Conservation (phyloP, 2,329 filamentous ascomycete species). For the Ophidiomyces ophidiicola region DNA sequence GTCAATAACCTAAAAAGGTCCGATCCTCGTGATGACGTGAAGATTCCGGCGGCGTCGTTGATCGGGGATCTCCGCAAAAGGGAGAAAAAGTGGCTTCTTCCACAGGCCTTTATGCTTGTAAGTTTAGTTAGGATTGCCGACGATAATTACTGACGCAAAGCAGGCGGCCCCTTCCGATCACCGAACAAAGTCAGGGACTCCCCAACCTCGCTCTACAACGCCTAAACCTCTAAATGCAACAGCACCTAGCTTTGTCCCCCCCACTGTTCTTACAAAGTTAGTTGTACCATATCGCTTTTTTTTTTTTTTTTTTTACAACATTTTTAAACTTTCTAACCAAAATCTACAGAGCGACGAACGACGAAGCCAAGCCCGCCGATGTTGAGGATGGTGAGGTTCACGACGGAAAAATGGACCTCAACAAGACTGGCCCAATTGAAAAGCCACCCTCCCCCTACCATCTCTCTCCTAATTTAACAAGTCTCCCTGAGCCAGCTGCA, state of each 20-base stretch:
- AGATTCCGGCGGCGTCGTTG: conserved; percentile 39
- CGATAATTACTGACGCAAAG: background rate
- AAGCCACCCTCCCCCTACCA: background rate
- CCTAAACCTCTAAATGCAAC: conserved; percentile 30
- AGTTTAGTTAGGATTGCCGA: conserved; percentile 4
- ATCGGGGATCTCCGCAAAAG: conserved; percentile 38
- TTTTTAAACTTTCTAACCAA: conserved; percentile 18
- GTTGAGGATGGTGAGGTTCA: conserved; percentile 30
- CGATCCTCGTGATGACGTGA: conserved; percentile 36
- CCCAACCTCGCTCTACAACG: conserved; percentile 23
- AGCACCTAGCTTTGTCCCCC: conserved; percentile 33
- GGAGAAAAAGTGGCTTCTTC: conserved; percentile 39
- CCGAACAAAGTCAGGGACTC: conserved; percentile 20
- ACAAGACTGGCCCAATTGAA: conserved; percentile 20
- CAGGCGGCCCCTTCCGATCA: conserved; percentile 19
- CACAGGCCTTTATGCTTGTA: conserved; percentile 34
- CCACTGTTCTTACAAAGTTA: conserved; percentile 23
- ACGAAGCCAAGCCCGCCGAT: conserved; percentile 18
- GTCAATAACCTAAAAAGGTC: conserved; percentile 36
- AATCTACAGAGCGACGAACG: conserved; percentile 22
- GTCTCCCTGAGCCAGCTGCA: no score
- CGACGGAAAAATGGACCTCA: conserved; percentile 37
- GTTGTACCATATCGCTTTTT: conserved; percentile 18
- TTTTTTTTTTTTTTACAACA: background rate
- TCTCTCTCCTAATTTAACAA: background rate